Conservation (phyloP, 352 stramenopile species). For the Globisporangium viniferum region DNA sequence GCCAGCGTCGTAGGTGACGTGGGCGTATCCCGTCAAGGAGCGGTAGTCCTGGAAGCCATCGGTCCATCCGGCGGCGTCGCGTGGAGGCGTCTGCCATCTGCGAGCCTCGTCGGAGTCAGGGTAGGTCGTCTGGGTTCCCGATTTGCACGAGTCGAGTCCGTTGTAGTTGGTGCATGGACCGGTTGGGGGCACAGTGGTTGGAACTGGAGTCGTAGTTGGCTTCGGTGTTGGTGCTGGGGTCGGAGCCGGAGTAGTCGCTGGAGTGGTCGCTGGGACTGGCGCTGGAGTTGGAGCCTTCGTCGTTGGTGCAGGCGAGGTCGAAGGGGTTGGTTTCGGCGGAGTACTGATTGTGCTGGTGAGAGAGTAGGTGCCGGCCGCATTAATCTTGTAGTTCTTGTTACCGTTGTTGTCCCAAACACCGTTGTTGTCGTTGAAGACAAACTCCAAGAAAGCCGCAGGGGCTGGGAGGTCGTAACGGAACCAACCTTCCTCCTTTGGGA, state of each 20-base stretch:
- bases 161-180: slow-evolving; percentile 36
- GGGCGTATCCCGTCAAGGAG: slow-evolving; percentile 38
- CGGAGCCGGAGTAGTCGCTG: too few species aligned
- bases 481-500: slow-evolving; percentile 28
- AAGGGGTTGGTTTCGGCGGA: slow-evolving; percentile 24
- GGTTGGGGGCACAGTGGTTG: slow-evolving; percentile 21
- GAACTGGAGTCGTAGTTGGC: slow-evolving; percentile 12
- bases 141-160: slow-evolving; percentile 27
- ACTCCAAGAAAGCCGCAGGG: slow-evolving; percentile 31
- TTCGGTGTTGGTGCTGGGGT: too few species aligned
- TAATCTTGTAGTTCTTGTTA: slow-evolving; percentile 44
- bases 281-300: slow-evolving; percentile 16
- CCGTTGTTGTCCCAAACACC: slow-evolving; percentile 45
- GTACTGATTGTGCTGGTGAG: slow-evolving; percentile 33
- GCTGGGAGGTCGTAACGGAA: slow-evolving; percentile 35
- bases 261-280: too few species aligned
- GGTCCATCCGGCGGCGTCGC: slow-evolving; percentile 29
- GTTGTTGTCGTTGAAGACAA: slow-evolving; percentile 50
- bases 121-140: slow-evolving; percentile 21
- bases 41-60: slow-evolving; percentile 44
- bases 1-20: slow-evolving; percentile 38
- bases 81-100: slow-evolving; percentile 50
- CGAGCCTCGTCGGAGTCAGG: slow-evolving; percentile 26
- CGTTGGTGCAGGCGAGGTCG: slow-evolving; percentile 18
- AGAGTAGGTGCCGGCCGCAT: slow-evolving; percentile 29